Base-by-base conservation (phyloP, 2,329 filamentous ascomycete genomes). In the Claviceps monticola region DNA sequence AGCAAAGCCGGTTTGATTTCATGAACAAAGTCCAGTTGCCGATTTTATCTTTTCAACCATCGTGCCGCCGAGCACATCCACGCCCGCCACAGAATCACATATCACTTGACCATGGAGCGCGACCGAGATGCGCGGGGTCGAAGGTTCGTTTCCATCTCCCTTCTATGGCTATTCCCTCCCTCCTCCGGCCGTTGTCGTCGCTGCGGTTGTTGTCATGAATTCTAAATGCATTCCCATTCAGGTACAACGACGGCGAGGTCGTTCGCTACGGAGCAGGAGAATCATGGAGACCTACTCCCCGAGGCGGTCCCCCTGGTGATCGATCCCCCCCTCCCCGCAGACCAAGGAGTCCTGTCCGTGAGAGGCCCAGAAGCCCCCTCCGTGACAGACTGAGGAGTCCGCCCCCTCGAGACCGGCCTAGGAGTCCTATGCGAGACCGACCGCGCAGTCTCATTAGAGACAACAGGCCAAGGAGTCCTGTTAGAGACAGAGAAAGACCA, bases 171-270 rank as follows among this genome's bases (percentile, higher is more conserved):
- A 41, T 52, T 36, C 49, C 14, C 5, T 21, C 41, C 9, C 19
- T 43, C n/a, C 14, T 17, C 9, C 39, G 9, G 14, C 3, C 7
- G 6, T 13, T 43, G 45, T 45, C 19, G 26, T 29, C 29, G 29
- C 29, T 34, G 29, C 29, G 9, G 29, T 4, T 34, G 29, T 4
- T 34, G 29, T 34, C 8, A 34, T 34, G 29, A 11, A 34, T 44
- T 14, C 52, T 51, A 21, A 55, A 54, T 6, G 51, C 61, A 23
- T 21, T 23, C 2, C 16, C 44, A 19, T 7, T 6, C 54, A 80
- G 77, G 61, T 81, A 78, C 59, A 77, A 81, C 56, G 78, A 81
- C 57, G 78, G 78, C 45, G 78, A 81, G 65, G 78, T 81, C 51
- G 75, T 79, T 56, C 71, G 78, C 60, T 81, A 80, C 61, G 78